phyloP scores from a whole-genome alignment of 75 land plant species.

The Gnetum montanum region DNA sequence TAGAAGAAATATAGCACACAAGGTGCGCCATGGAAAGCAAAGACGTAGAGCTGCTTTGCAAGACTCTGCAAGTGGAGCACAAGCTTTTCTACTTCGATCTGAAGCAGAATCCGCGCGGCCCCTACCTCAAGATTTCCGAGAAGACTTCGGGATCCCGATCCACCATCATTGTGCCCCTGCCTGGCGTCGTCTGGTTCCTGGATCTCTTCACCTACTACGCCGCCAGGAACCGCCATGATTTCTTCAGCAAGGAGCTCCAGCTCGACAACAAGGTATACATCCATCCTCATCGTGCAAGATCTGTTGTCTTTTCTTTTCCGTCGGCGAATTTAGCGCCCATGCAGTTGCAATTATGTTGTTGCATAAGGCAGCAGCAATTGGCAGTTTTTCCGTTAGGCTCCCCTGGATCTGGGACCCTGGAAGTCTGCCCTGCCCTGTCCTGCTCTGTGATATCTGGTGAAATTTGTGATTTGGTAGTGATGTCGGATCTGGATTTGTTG shows the following conservation, averaged over 20 bases:
- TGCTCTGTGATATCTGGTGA: neutral
- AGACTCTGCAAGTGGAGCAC: conserved; percentile 92
- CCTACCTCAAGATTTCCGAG: conserved; percentile 88
- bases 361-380: neutral
- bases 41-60: conserved; percentile 77
- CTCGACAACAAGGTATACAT: conserved; percentile 63
- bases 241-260: conserved; percentile 81
- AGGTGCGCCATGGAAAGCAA: no score
- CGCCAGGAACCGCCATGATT: conserved; percentile 45
- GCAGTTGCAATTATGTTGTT: neutral
- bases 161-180: conserved; percentile 77
- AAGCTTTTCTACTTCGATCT: conserved; percentile 95
- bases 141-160: conserved; percentile 85
- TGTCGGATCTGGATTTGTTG: neutral
- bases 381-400: neutral
- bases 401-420: no score
- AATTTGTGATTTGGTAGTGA: no score
- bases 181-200: conserved; percentile 71
- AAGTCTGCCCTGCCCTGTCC: no score
- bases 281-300: neutral
- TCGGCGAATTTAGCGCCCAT: neutral
- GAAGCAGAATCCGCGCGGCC: conserved; percentile 88
- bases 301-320: conserved; percentile 4
- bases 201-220: conserved; percentile 82
- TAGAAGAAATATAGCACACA: no score